Evolutionary conservation across 1,284 basidiomycete species (phyloP).

Genomic region (Pascua sp.): DNA sequence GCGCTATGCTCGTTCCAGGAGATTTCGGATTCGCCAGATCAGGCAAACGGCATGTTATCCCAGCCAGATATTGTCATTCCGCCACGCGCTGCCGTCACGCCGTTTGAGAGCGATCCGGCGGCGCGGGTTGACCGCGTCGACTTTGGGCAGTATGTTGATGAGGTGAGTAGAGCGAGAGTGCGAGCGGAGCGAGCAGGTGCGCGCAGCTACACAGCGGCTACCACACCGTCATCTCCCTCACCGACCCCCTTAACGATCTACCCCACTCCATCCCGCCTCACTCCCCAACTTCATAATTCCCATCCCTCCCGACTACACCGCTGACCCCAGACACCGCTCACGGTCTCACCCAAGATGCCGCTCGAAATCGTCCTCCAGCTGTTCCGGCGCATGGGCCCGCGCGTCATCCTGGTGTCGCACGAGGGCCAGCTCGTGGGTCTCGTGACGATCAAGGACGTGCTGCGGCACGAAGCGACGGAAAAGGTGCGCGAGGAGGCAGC

Average conservation of each 20-base stretch:
- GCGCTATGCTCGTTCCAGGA: constrained; percentile 68
- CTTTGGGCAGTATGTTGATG: constrained; percentile 87
- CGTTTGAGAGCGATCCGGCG: constrained; percentile 11
- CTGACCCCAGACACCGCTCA: constrained; percentile 71
- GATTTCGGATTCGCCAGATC: constrained; percentile 27
- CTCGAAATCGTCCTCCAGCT: constrained; percentile 95
- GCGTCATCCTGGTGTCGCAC: constrained; percentile 87
- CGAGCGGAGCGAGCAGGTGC: no score
- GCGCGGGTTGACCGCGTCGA: constrained; percentile 54
- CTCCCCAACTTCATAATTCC: constrained; percentile 1
- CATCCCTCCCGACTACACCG: no score
- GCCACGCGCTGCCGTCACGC: constrained; percentile 5
- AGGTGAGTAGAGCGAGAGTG: constrained; percentile 31
- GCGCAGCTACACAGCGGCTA: constrained; percentile 13
- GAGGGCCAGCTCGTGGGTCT: constrained; percentile 78
- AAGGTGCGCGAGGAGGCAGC: constrained; percentile 21
- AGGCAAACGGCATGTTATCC: constrained; percentile 18
- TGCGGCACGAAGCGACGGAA: constrained; percentile 67
- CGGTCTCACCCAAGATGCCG: constrained; percentile 86
- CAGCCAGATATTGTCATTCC: constrained; percentile 38
- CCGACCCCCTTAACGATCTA: background rate
- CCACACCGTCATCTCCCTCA: constrained; percentile 48
- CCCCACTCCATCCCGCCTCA: no score
- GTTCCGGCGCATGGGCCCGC: constrained; percentile 92
- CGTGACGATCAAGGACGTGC: constrained; percentile 92